Evolutionary conservation across 225 moss, liverwort and hornwort genomes (phyloP), one percentile per base, ranked within the genome.

Genomic region (Marchantia paleacea): DNA sequence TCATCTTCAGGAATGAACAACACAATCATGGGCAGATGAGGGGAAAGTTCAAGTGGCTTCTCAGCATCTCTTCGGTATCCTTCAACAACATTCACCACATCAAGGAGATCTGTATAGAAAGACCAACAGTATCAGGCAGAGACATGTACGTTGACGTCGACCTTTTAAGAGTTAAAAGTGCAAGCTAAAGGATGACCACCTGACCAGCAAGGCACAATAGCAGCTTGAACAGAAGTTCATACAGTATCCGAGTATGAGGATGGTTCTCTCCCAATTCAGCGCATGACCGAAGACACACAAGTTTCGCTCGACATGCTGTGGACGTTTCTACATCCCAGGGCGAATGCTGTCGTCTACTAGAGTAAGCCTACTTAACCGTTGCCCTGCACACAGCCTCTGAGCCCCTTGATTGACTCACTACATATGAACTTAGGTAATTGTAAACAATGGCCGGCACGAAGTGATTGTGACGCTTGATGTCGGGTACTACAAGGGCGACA

Each of bases 341-440:
- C 72, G 73, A 84, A 77, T 79, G n/a, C n/a, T n/a, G 87, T 87
- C 4, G 84, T 72, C 29, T 87, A 87, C 69, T 54, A 39, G 0
- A 84, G 86, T 24, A 52, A 81, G 24, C 67, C 78, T 2, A 81
- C 86, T 11, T 19, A 66, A 69, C 73, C 81, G 73, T 53, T 64
- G 58, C 39, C 82, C 14, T 78, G 50, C 20, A 81, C 12, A 51
- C 68, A 25, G 60, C 82, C 14, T 7, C 54, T 25, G 53, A 73
- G 54, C 20, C 22, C 20, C 50, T 50, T 71, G 6, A 16, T n/a
- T 64, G 20, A n/a, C 39, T 30, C 30, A 68, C n/a, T n/a, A n/a
- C n/a, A n/a, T n/a, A n/a, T n/a, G n/a, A n/a, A n/a, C n/a, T n/a
- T n/a, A n/a, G n/a, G n/a, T n/a, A n/a, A n/a, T n/a, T n/a, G n/a